phyloP scores from a whole-genome alignment of 2,329 filamentous ascomycete genomes.

The Cyphellophora europaea region DNA sequence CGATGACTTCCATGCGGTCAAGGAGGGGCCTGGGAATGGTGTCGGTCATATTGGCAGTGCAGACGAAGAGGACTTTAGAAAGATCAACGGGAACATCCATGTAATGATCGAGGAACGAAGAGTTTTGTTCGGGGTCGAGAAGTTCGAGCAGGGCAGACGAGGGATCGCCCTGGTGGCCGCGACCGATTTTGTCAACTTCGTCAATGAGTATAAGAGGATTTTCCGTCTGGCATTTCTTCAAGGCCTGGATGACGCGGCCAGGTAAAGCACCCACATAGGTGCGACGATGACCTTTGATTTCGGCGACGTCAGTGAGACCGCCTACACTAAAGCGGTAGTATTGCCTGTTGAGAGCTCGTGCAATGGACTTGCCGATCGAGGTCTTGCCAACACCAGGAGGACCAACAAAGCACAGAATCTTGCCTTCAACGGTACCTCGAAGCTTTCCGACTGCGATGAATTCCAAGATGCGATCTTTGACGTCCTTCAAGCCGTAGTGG shows the following conservation, averaged over 20 bases:
- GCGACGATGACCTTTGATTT: conserved; percentile 94
- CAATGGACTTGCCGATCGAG: conserved; percentile 97
- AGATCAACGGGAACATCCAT: conserved; percentile 97
- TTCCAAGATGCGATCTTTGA: conserved; percentile 95
- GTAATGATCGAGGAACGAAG: conserved; percentile 94
- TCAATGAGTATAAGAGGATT: conserved; percentile 95
- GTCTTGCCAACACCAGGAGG: conserved; percentile 98
- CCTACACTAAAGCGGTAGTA: conserved; percentile 99
- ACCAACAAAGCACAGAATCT: conserved; percentile 95
- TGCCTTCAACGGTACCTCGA: conserved; percentile 91
- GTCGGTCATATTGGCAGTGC: conserved; percentile 97
- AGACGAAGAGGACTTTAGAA: conserved; percentile 96
- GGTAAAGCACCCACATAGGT: conserved; percentile 95
- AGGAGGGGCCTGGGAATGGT: conserved; percentile 90
- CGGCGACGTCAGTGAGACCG: conserved; percentile 90
- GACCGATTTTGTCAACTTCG: conserved; percentile 95
- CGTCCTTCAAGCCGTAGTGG: conserved; percentile 92
- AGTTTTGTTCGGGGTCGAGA: conserved; percentile 94
- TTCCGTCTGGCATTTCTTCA: conserved; percentile 99
- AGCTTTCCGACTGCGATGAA: conserved; percentile 98
- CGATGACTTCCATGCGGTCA: conserved; percentile 96
- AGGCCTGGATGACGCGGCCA: conserved; percentile 90
- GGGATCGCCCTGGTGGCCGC: conserved; percentile 92
- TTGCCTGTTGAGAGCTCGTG: conserved; percentile 83
- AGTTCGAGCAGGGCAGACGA: conserved; percentile 88